Percentiles rank a stretch among this genome's conserved stretches.
These are phyloP conservation scores for Metschnikowia drakensbergensis DNA, from an alignment of 805 yeast genomes.

Conservation along the genomic window DNA sequence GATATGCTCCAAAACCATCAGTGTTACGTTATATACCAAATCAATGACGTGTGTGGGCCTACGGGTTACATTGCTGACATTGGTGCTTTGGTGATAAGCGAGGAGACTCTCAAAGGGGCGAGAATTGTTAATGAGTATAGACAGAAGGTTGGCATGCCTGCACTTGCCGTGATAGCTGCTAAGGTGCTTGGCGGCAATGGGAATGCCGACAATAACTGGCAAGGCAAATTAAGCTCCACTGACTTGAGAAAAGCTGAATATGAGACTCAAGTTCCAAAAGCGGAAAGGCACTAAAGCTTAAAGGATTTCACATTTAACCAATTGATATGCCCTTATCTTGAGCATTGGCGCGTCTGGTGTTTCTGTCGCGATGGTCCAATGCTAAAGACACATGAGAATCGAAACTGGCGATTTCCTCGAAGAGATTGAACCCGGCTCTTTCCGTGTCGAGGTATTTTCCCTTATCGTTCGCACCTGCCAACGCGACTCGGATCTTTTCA, in stretches of 20 bases:
- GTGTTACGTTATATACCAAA: conserved; percentile 50
- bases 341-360: conserved; percentile 40
- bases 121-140: conserved; percentile 66
- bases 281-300: not conserved
- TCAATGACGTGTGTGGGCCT: conserved; percentile 91
- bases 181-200: conserved; percentile 62
- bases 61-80: conserved; percentile 73
- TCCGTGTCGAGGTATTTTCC: conserved; percentile 44
- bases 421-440: conserved; percentile 53
- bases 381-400: conserved; percentile 56
- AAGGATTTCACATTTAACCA: conserved; percentile 16
- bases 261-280: not conserved
- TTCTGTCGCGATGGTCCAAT: conserved; percentile 83
- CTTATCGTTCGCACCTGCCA: conserved; percentile 42
- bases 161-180: conserved; percentile 36
- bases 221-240: conserved; percentile 82
- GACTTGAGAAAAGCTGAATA: conserved; percentile 49
- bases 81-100: conserved; percentile 75
- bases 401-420: conserved; percentile 43
- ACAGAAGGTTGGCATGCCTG: conserved; percentile 48
- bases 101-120: conserved; percentile 78
- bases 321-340: conserved; percentile 44
- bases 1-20: conserved; percentile 43
- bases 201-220: conserved; percentile 41
- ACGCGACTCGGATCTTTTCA: conserved; percentile 65